Evolutionary conservation across 306 rosid genomes (phyloP).

Genomic region (Rosa lucieae): DNA sequence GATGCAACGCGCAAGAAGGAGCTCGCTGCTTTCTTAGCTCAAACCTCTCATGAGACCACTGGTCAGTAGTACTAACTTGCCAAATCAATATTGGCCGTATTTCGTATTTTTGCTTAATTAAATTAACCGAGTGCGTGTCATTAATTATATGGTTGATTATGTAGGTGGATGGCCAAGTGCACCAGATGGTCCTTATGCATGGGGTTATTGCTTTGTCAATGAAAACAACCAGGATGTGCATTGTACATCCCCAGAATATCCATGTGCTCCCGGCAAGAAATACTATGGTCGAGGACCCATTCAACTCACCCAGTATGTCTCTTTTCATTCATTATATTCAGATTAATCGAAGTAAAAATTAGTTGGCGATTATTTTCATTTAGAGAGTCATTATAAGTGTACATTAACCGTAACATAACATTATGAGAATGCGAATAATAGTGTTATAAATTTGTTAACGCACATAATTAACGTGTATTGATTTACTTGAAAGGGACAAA

Average conservation of each 20-base stretch:
- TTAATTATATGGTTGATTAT: not conserved
- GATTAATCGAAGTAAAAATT: no score
- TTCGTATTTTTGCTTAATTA: not conserved
- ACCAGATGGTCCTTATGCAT: conserved; percentile 66
- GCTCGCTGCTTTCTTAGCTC: conserved; percentile 52
- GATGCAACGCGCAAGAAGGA: conserved; percentile 37
- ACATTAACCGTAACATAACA: no score
- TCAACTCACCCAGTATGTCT: conserved; percentile 43
- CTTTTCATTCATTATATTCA: not conserved
- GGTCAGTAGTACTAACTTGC: conserved; percentile 12
- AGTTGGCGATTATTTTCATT: no score
- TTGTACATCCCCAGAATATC: conserved; percentile 27
- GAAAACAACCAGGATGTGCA: conserved; percentile 24
- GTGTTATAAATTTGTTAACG: not conserved
- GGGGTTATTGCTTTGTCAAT: conserved; percentile 60
- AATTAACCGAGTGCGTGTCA: no score
- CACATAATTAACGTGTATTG: no score
- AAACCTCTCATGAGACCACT: conserved; percentile 55
- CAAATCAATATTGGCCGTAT: not conserved
- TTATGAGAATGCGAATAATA: no score
- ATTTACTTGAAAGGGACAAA: not conserved
- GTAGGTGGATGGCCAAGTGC: conserved; percentile 59
- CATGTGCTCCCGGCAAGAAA: conserved; percentile 51
- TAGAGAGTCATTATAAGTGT: not conserved
- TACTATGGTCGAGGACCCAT: conserved; percentile 67